These are phyloP conservation scores for Penicillium nordicum DNA, from an alignment of 2,329 filamentous ascomycete species.

Conservation along the genomic window DNA sequence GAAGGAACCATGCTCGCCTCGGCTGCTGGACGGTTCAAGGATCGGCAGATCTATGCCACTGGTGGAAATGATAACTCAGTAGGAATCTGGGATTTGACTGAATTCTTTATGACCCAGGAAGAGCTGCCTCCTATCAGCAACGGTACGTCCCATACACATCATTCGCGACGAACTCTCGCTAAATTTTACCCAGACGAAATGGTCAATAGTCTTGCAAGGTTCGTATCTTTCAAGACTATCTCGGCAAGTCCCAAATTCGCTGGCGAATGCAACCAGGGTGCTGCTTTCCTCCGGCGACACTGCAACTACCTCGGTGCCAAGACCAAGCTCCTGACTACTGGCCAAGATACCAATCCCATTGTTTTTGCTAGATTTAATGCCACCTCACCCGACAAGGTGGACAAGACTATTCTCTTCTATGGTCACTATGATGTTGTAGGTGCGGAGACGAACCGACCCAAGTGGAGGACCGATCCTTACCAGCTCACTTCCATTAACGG, in stretches of 20 bases:
- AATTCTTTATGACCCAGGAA: constrained; percentile 49
- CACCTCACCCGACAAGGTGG: constrained; percentile 59
- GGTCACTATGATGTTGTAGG: constrained; percentile 97
- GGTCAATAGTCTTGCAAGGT: constrained; percentile 72
- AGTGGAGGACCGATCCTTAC: constrained; percentile 88
- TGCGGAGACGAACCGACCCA: constrained; percentile 75
- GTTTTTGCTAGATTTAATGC: constrained; percentile 86
- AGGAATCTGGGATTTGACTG: constrained; percentile 77
- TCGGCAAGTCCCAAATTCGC: constrained; percentile 82
- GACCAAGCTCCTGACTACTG: constrained; percentile 84
- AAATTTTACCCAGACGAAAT: constrained; percentile 48
- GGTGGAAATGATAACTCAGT: constrained; percentile 90
- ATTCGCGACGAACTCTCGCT: constrained; percentile 2
- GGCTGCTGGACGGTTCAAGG: constrained; percentile 65
- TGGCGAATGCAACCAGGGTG: constrained; percentile 88
- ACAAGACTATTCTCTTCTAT: constrained; percentile 92
- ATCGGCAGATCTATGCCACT: constrained; percentile 82
- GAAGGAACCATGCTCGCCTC: constrained; percentile 84
- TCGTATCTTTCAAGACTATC: constrained; percentile 87
- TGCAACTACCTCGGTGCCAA: constrained; percentile 90
- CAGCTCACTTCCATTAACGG: constrained; percentile 84
- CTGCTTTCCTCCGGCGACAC: constrained; percentile 81
- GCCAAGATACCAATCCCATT: constrained; percentile 80
- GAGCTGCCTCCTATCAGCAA: constrained; percentile 54
- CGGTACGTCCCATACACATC: constrained; percentile 37